A percentile compares a stretch with the other conserved stretches of the same genome.
phyloP scores from a whole-genome alignment of 352 stramenopile species.

The Pelagophyceae sp. region DNA sequence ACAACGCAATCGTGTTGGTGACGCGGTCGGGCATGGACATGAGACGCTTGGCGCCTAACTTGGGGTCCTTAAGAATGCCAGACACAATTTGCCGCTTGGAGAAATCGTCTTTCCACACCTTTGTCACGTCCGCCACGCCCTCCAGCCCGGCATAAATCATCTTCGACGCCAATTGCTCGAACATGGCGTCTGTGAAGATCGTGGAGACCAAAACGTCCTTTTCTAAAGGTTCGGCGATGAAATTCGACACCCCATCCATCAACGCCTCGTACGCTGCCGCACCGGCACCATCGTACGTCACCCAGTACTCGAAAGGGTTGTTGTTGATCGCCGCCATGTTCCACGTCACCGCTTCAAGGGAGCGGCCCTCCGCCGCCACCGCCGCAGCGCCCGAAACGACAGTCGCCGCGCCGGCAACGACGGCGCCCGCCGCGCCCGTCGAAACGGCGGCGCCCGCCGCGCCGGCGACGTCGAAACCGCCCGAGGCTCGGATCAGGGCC shows the following conservation, averaged over 20 bases:
- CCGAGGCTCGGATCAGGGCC: background rate
- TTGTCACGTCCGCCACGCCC: constrained; percentile 33
- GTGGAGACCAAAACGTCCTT: constrained; percentile 50
- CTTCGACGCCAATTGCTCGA: constrained; percentile 45
- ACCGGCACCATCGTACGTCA: constrained; percentile 54
- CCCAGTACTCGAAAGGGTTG: constrained; percentile 77
- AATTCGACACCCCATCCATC: constrained; percentile 59
- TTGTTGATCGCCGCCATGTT: constrained; percentile 76
- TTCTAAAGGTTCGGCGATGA: constrained; percentile 51
- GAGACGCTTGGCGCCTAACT: constrained; percentile 59
- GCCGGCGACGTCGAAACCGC: background rate
- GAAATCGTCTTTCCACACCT: constrained; percentile 56
- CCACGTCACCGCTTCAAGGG: constrained; percentile 45
- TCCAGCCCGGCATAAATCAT: constrained; percentile 47
- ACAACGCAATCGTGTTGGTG: constrained; percentile 65
- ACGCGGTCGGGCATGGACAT: constrained; percentile 66
- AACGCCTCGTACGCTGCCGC: constrained; percentile 56
- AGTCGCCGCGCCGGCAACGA: background rate
- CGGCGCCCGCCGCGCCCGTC: constrained; percentile 7
- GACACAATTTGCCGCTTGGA: constrained; percentile 55
- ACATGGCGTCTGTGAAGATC: constrained; percentile 64
- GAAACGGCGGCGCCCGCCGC: background rate
- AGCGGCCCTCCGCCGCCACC: no score
- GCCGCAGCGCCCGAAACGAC: background rate
- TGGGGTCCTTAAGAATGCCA: constrained; percentile 55